Evolutionary conservation across 441 rosid species (phyloP).

Genomic region (Rhodomyrtus psidioides): DNA sequence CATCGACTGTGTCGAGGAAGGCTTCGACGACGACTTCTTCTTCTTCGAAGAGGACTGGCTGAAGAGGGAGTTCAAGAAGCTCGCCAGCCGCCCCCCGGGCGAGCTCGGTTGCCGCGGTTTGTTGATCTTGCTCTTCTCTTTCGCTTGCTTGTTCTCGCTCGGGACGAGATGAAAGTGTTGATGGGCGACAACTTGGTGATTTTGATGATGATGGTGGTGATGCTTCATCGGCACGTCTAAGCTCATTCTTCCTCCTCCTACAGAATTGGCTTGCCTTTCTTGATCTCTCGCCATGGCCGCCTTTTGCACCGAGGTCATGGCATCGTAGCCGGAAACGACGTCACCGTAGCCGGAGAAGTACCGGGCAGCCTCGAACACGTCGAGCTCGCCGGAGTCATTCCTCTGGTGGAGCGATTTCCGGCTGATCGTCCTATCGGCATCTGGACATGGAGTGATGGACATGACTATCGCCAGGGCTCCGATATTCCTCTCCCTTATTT

Average conservation of each 20-base stretch:
- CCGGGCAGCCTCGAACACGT: conserved; percentile 80
- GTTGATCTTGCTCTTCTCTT: conserved; percentile 61
- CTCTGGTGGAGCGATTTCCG: conserved; percentile 42
- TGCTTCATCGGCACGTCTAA: conserved; percentile 44
- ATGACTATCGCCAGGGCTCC: conserved; percentile 14
- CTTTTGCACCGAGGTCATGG: conserved; percentile 28
- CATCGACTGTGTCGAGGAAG: not conserved
- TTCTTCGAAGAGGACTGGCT: conserved; percentile 54
- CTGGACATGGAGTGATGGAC: conserved; percentile 53
- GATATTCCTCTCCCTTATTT: not conserved
- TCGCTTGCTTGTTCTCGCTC: conserved; percentile 26
- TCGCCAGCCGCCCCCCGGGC: conserved; percentile 29
- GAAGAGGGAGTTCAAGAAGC: conserved; percentile 83
- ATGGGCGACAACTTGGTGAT: conserved; percentile 16
- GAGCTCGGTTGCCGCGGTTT: conserved; percentile 55
- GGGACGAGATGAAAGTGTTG: not conserved
- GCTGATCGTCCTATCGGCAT: conserved; percentile 29
- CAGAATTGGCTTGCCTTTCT: not conserved
- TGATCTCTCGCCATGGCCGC: conserved; percentile 29
- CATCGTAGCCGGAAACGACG: conserved; percentile 18
- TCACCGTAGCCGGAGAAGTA: conserved; percentile 79
- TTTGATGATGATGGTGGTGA: conserved; percentile 29
- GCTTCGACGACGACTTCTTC: not conserved
- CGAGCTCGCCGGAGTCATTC: conserved; percentile 71
- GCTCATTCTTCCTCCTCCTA: conserved; percentile 59